phyloP scores from a whole-genome alignment of 495 filamentous ascomycete genomes.

The Monascus purpureus region DNA sequence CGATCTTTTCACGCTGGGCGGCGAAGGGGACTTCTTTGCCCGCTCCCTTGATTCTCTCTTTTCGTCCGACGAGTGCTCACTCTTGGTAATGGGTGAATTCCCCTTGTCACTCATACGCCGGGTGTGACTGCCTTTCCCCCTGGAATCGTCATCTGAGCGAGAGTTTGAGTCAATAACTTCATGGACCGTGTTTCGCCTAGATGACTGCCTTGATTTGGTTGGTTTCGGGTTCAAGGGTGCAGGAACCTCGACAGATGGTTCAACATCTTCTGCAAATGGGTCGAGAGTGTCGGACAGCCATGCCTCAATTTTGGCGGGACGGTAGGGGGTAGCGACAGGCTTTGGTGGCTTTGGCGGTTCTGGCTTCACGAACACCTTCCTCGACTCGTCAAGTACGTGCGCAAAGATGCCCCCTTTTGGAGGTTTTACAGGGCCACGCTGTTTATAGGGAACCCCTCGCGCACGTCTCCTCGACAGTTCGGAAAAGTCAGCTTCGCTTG shows the following conservation, averaged over 20 bases:
- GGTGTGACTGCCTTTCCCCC: conserved; percentile 9
- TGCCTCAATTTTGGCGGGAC: conserved; percentile 51
- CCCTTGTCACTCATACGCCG: conserved; percentile 1
- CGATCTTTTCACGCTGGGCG: conserved; percentile 5
- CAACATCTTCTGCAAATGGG: conserved; percentile 47
- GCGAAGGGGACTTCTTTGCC: conserved; percentile 3
- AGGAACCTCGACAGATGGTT: conserved; percentile 27
- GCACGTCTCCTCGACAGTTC: conserved; percentile 28
- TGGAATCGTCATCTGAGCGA: conserved; percentile 12
- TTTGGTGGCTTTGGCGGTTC: conserved; percentile 31
- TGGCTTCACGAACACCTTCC: conserved; percentile 33
- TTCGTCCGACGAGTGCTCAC: conserved; percentile 4
- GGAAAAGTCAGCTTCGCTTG: conserved; percentile 31
- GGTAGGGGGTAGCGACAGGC: conserved; percentile 18
- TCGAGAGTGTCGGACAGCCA: conserved; percentile 64
- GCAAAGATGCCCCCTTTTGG: conserved; percentile 35
- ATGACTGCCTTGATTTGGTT: conserved; percentile 15
- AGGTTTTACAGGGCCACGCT: conserved; percentile 9
- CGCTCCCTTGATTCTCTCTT: conserved; percentile 2
- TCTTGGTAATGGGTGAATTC: conserved; percentile 3
- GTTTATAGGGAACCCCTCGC: conserved; percentile 9
- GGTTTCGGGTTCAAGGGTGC: conserved; percentile 28
- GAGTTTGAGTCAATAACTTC: conserved; percentile 9
- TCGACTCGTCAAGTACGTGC: conserved; percentile 37
- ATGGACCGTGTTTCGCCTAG: conserved; percentile 9